Conservation (phyloP, 306 rosid species). For the Rubus parviflorus region DNA sequence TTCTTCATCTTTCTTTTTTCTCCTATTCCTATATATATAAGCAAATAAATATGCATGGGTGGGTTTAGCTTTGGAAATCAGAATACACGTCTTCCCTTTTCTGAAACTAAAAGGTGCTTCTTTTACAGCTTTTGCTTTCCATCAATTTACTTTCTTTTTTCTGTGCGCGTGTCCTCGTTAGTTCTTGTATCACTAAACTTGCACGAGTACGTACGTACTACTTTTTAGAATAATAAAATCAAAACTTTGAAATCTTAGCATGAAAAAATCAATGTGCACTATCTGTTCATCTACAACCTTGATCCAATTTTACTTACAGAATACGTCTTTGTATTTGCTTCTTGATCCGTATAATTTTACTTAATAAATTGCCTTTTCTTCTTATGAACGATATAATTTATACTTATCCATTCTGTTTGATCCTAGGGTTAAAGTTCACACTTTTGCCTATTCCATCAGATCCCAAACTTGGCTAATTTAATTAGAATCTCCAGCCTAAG, state of each 20-base stretch:
- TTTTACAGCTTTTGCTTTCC: slow-evolving; percentile 50
- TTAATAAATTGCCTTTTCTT: too few species aligned
- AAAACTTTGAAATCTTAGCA: slow-evolving; percentile 22
- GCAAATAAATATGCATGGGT: slow-evolving; percentile 6
- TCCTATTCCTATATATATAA: not conserved
- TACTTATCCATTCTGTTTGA: not conserved
- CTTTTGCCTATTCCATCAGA: too few species aligned
- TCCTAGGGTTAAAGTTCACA: not conserved
- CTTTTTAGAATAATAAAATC: not conserved
- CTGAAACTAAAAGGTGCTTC: slow-evolving; percentile 44
- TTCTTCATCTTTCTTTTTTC: not conserved
- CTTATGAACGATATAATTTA: too few species aligned
- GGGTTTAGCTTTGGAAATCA: slow-evolving; percentile 34
- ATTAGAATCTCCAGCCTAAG: not conserved
- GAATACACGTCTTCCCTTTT: slow-evolving; percentile 35
- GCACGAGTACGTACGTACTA: not conserved
- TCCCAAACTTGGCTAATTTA: not conserved
- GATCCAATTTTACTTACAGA: not conserved
- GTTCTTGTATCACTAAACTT: slow-evolving; percentile 17
- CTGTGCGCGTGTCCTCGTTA: slow-evolving; percentile 25
- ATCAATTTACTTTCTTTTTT: slow-evolving; percentile 40
- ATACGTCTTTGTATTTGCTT: not conserved
- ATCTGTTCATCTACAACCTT: not conserved
- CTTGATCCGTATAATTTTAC: not conserved
- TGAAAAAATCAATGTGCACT: slow-evolving; percentile 4